phyloP scores from a whole-genome alignment of 306 rosid species.

The Lathyrus aphaca region DNA sequence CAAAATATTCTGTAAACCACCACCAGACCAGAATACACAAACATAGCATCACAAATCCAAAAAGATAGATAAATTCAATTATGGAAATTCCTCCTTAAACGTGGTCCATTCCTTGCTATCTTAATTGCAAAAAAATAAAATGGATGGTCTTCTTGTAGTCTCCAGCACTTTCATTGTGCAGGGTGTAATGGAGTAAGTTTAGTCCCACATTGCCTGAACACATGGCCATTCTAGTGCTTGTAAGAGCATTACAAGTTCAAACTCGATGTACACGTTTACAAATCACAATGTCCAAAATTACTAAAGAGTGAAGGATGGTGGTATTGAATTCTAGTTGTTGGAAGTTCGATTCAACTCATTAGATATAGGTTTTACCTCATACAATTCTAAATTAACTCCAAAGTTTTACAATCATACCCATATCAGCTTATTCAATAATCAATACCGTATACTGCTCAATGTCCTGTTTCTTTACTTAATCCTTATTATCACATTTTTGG shows the following conservation, averaged over 20 bases:
- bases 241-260: not conserved
- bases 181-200: not conserved
- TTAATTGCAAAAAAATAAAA: not conserved
- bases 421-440: no score
- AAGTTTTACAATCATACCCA: no score
- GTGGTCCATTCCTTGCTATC: not conserved
- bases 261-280: not conserved
- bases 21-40: not conserved
- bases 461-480: no score
- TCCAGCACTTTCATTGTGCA: not conserved
- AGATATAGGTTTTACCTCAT: slow-evolving; percentile 8
- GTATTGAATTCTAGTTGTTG: not conserved
- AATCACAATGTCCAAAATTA: slow-evolving; percentile 1
- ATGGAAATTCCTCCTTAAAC: not conserved
- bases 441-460: no score
- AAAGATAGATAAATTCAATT: not conserved
- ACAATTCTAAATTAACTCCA: no score
- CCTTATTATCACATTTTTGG: no score
- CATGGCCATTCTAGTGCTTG: not conserved
- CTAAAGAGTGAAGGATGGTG: slow-evolving; percentile 1
- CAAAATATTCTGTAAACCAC: not conserved
- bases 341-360: not conserved
- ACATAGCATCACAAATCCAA: not conserved
- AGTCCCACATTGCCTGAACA: not conserved
- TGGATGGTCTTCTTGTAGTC: not conserved